A percentile compares a stretch with the other conserved stretches of the same genome.
Conservation (phyloP, 2,329 filamentous ascomycete genomes). For the Arthrobotrys iridis region DNA sequence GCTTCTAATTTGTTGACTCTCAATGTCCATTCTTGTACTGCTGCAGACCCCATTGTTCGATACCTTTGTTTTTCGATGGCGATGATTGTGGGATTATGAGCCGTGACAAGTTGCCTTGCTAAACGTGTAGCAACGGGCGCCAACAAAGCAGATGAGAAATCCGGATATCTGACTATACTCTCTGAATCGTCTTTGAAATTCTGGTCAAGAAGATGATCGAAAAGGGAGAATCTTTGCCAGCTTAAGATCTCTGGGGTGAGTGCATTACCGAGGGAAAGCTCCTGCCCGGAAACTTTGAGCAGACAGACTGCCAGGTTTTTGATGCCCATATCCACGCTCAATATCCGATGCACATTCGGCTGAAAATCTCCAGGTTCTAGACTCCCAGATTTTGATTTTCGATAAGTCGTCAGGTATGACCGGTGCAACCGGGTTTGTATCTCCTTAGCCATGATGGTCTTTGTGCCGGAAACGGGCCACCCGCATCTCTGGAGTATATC, state of each 20-base stretch:
- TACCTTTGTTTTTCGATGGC: constrained; percentile 73
- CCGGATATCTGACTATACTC: constrained; percentile 28
- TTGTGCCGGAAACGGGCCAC: constrained; percentile 45
- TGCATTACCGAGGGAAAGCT: not conserved
- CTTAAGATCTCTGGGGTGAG: constrained; percentile 55
- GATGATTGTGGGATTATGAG: constrained; percentile 72
- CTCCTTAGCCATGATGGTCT: constrained; percentile 18
- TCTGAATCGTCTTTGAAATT: not conserved
- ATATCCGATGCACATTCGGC: constrained; percentile 64
- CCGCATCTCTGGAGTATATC: constrained; percentile 45
- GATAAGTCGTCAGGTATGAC: constrained; percentile 5
- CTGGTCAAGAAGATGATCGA: not conserved
- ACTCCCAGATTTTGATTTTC: constrained; percentile 3
- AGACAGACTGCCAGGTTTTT: constrained; percentile 81
- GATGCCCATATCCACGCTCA: constrained; percentile 87
- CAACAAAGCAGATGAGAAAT: constrained; percentile 60
- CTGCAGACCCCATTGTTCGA: constrained; percentile 71
- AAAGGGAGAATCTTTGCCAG: constrained; percentile 57
- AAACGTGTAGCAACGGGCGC: constrained; percentile 23
- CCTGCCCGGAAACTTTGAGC: constrained; percentile 60
- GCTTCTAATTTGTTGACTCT: constrained; percentile 83
- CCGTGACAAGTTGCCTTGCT: constrained; percentile 21
- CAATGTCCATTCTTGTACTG: constrained; percentile 83
- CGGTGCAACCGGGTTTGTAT: constrained; percentile 12
- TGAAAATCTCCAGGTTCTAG: constrained; percentile 6